Percentiles rank a stretch among this genome's conserved stretches.
These are phyloP conservation scores for Botrytis elliptica DNA, from an alignment of 2,329 filamentous ascomycete genomes.

Conservation along the genomic window DNA sequence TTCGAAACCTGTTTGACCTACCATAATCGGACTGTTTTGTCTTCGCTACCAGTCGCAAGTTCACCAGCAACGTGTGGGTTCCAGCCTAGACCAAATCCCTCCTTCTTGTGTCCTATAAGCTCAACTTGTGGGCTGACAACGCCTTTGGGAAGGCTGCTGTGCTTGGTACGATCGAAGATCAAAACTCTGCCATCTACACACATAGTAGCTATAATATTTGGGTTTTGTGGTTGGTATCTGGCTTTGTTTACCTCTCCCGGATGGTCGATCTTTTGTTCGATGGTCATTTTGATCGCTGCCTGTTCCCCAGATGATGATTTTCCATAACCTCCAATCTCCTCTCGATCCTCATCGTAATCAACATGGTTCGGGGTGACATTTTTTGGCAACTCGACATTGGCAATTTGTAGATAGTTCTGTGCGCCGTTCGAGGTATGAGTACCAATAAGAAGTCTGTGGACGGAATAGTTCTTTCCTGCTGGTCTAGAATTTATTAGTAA, in stretches of 20 bases:
- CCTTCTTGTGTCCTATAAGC: slow-evolving; percentile 77
- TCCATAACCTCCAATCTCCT: slow-evolving; percentile 92
- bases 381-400: slow-evolving; percentile 89
- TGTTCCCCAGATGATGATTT: slow-evolving; percentile 64
- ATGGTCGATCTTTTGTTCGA: slow-evolving; percentile 95
- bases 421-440: slow-evolving; percentile 88
- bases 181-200: slow-evolving; percentile 84
- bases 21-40: slow-evolving; percentile 90
- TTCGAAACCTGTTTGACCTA: slow-evolving; percentile 43
- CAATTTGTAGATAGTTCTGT: slow-evolving; percentile 91
- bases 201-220: slow-evolving; percentile 92
- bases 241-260: slow-evolving; percentile 98
- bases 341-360: slow-evolving; percentile 87
- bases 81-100: slow-evolving; percentile 94
- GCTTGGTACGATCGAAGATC: slow-evolving; percentile 95
- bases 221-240: slow-evolving; percentile 95
- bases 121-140: slow-evolving; percentile 55
- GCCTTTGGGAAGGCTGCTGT: slow-evolving; percentile 68
- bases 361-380: slow-evolving; percentile 68
- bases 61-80: slow-evolving; percentile 76
- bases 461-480: slow-evolving; percentile 80
- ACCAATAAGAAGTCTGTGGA: slow-evolving; percentile 86
- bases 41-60: slow-evolving; percentile 87
- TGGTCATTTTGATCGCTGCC: slow-evolving; percentile 77
- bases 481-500: slow-evolving; percentile 46